Percentiles rank a stretch among this genome's conserved stretches.
phyloP scores from a whole-genome alignment of 2,329 filamentous ascomycete species.

The Monilinia laxa region DNA sequence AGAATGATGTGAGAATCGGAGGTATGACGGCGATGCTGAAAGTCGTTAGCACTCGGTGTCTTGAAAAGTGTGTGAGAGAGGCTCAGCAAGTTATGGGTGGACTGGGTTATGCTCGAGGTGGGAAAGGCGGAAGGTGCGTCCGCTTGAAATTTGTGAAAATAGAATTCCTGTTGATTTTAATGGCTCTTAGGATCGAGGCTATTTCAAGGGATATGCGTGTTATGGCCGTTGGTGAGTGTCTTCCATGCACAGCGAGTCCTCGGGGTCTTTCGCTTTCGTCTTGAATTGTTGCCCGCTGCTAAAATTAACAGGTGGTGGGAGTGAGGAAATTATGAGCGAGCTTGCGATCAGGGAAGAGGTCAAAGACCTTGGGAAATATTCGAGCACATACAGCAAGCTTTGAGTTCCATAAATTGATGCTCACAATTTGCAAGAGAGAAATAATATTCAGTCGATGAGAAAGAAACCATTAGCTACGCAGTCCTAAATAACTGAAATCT shows the following conservation, averaged over 20 bases:
- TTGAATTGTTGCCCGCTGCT: conserved; percentile 7
- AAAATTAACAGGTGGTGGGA: conserved; percentile 36
- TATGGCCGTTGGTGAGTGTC: conserved; percentile 42
- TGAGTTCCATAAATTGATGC: conserved; percentile 20
- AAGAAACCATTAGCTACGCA: background rate
- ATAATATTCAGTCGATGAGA: no score
- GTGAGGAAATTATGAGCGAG: conserved; percentile 41
- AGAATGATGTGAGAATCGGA: conserved; percentile 46
- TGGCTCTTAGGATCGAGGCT: conserved; percentile 47
- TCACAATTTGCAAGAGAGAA: background rate
- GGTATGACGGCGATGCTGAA: conserved; percentile 54
- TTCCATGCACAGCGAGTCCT: background rate
- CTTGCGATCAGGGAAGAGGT: conserved; percentile 39
- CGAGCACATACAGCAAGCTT: conserved; percentile 30
- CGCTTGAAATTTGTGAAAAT: background rate
- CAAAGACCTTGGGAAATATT: conserved; percentile 37
- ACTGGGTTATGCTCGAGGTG: conserved; percentile 51
- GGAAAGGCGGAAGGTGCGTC: conserved; percentile 45
- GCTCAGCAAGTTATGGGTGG: conserved; percentile 57
- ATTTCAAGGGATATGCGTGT: conserved; percentile 54
- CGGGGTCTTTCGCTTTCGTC: background rate
- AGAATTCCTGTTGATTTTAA: conserved; percentile 4
- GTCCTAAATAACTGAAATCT: no score
- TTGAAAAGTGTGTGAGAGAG: conserved; percentile 54
- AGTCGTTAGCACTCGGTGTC: conserved; percentile 51